Conservation (phyloP, 2,329 filamentous ascomycete genomes). For the Chaetomium globosum region DNA sequence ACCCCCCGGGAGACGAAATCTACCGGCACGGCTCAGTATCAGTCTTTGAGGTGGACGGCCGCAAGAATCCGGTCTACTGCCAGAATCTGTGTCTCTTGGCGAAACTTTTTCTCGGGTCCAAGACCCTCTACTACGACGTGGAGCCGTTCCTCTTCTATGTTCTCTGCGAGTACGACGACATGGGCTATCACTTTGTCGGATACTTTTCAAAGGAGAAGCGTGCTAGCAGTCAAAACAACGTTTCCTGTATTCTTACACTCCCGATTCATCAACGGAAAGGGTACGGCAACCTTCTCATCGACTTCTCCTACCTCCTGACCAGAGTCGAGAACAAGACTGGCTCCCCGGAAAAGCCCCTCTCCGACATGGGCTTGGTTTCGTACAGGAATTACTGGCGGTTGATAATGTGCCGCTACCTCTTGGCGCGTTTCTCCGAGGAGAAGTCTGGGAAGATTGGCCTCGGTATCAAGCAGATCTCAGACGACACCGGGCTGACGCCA, state of each 20-base stretch:
- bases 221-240: slow-evolving; percentile 91
- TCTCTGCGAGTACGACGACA: slow-evolving; percentile 88
- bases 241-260: slow-evolving; percentile 93
- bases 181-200: slow-evolving; percentile 95
- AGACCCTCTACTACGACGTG: slow-evolving; percentile 97
- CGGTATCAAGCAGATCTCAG: slow-evolving; percentile 71
- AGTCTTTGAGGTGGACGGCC: slow-evolving; percentile 96
- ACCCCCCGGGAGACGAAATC: slow-evolving; percentile 96
- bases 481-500: slow-evolving; percentile 90
- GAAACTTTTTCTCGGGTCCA: slow-evolving; percentile 97
- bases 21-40: slow-evolving; percentile 89
- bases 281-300: slow-evolving; percentile 94
- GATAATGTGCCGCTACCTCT: slow-evolving; percentile 80
- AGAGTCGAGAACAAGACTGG: slow-evolving; percentile 91
- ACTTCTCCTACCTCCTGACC: slow-evolving; percentile 96
- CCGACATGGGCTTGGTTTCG: slow-evolving; percentile 95
- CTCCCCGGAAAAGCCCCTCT: slow-evolving; percentile 94
- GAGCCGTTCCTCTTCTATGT: slow-evolving; percentile 98
- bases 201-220: slow-evolving; percentile 99
- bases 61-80: slow-evolving; percentile 97
- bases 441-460: slow-evolving; percentile 52
- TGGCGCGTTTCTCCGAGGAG: slow-evolving; percentile 55
- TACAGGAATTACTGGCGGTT: slow-evolving; percentile 98
- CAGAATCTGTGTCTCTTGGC: slow-evolving; percentile 95
- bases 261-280: slow-evolving; percentile 97